Conservation (phyloP, 1,139 yeast species). For the Lipomyces yarrowii region DNA sequence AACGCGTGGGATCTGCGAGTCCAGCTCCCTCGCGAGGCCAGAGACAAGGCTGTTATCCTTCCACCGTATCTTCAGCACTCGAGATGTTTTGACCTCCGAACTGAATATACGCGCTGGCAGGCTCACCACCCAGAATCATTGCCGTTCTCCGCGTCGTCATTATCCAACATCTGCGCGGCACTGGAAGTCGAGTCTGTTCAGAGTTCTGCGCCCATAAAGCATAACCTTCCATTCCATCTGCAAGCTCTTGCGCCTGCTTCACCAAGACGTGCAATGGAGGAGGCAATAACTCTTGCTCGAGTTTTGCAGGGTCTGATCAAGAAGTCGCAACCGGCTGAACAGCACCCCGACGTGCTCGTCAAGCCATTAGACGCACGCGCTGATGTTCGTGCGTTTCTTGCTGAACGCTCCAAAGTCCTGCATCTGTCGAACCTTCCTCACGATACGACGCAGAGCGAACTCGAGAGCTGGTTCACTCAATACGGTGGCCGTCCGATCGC, state of each 20-base stretch:
- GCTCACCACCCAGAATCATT: conserved; percentile 63
- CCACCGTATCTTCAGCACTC: conserved; percentile 81
- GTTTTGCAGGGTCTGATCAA: conserved; percentile 56
- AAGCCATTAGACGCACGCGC: conserved; percentile 74
- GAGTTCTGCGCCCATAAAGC: conserved; percentile 32
- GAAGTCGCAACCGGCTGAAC: conserved; percentile 57
- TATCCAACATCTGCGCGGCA: conserved; percentile 59
- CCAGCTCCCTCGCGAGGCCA: conserved; percentile 76
- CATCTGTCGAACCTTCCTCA: conserved; percentile 75
- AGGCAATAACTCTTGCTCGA: conserved; percentile 48
- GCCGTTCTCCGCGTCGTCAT: conserved; percentile 53
- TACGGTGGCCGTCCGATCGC: conserved; percentile 86
- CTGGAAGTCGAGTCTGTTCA: conserved; percentile 53
- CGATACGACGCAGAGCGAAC: conserved; percentile 87
- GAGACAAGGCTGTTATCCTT: conserved; percentile 69
- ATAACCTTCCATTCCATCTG: conserved; percentile 33
- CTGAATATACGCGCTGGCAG: conserved; percentile 76
- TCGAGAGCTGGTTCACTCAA: conserved; percentile 90
- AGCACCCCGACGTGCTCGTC: conserved; percentile 60
- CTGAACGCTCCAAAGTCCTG: conserved; percentile 76
- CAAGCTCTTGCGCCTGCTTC: conserved; percentile 36
- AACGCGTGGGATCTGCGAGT: conserved; percentile 73
- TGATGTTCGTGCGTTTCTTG: conserved; percentile 67
- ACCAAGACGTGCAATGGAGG: conserved; percentile 48
- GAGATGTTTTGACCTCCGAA: conserved; percentile 70